These are phyloP conservation scores for Bipolaris bicolor DNA, from an alignment of 2,329 filamentous ascomycete genomes.

Conservation along the genomic window DNA sequence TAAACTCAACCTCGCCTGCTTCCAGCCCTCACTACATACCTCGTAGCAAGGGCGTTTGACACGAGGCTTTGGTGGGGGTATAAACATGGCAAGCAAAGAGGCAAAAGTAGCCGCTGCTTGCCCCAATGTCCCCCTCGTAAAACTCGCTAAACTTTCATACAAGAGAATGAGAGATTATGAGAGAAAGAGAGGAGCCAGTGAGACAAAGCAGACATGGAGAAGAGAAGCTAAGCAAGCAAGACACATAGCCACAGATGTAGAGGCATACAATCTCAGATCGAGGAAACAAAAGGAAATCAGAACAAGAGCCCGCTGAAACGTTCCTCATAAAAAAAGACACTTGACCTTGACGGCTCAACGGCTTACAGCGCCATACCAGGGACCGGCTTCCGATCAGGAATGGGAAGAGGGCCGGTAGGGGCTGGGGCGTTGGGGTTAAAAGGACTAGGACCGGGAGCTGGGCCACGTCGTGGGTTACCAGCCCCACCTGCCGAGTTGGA, in stretches of 20 bases:
- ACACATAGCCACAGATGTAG: conserved; percentile 16
- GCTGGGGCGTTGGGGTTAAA: conserved; percentile 41
- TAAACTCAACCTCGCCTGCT: conserved; percentile 3
- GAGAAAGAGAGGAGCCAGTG: neutral
- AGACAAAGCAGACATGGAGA: conserved; percentile 1
- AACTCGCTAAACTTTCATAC: neutral
- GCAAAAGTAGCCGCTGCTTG: conserved; percentile 4
- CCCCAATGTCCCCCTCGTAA: neutral
- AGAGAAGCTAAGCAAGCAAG: conserved; percentile 19
- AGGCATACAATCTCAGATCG: conserved; percentile 2
- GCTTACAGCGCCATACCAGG: conserved; percentile 54
- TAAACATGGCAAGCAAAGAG: conserved; percentile 26
- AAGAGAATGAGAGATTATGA: neutral
- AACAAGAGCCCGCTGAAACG: conserved; percentile 24
- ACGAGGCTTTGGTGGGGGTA: conserved; percentile 21
- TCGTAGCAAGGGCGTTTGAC: neutral
- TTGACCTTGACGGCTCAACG: neutral
- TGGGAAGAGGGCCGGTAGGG: conserved; percentile 16
- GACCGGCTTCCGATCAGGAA: conserved; percentile 55
- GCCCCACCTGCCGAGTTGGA: conserved; percentile 48
- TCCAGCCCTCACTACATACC: neutral
- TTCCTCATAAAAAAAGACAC: conserved; percentile 34
- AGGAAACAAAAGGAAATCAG: conserved; percentile 14
- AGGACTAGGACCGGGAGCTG: conserved; percentile 45
- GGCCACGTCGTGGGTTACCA: conserved; percentile 33